These are phyloP conservation scores for Aristolochia fimbriata DNA, from an alignment of 164 flowering plant genomes.

Conservation along the genomic window DNA sequence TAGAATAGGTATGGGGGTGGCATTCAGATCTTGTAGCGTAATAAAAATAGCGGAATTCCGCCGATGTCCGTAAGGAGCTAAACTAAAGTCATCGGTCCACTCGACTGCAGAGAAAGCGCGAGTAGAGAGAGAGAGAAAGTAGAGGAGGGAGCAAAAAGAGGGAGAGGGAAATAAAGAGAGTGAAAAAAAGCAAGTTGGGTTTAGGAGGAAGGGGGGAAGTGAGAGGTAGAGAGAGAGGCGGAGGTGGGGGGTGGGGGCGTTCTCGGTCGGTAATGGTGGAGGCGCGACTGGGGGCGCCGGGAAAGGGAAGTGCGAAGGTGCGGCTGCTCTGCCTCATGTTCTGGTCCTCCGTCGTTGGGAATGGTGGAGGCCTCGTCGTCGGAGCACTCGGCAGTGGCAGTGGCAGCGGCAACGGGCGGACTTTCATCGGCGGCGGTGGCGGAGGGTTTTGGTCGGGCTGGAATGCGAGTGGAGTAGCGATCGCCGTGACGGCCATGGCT, in stretches of 20 bases:
- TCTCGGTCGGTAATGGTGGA: background rate
- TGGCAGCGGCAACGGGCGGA: slow-evolving; percentile 17
- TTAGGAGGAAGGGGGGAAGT: too few species aligned
- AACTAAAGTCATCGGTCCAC: too few species aligned
- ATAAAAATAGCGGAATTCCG: too few species aligned
- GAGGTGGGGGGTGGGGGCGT: background rate
- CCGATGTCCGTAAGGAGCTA: too few species aligned
- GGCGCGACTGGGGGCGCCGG: background rate
- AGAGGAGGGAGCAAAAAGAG: too few species aligned
- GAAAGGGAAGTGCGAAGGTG: background rate
- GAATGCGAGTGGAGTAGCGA: slow-evolving; percentile 22
- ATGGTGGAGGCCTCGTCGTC: slow-evolving; percentile 10
- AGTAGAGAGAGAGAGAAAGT: too few species aligned
- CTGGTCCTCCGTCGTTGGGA: slow-evolving; percentile 13
- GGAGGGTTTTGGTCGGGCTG: slow-evolving; percentile 19
- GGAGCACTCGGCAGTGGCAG: slow-evolving; percentile 2
- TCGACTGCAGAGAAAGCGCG: too few species aligned
- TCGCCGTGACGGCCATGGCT: slow-evolving; percentile 64
- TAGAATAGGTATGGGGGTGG: too few species aligned
- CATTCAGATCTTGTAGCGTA: too few species aligned
- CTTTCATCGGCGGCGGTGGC: slow-evolving; percentile 12
- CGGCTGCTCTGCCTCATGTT: slow-evolving; percentile 8
- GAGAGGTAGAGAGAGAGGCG: too few species aligned
- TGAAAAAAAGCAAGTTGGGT: too few species aligned
- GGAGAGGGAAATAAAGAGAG: too few species aligned